Conservation (phyloP, 2,329 filamentous ascomycete genomes). For the Whalleya microplaca region DNA sequence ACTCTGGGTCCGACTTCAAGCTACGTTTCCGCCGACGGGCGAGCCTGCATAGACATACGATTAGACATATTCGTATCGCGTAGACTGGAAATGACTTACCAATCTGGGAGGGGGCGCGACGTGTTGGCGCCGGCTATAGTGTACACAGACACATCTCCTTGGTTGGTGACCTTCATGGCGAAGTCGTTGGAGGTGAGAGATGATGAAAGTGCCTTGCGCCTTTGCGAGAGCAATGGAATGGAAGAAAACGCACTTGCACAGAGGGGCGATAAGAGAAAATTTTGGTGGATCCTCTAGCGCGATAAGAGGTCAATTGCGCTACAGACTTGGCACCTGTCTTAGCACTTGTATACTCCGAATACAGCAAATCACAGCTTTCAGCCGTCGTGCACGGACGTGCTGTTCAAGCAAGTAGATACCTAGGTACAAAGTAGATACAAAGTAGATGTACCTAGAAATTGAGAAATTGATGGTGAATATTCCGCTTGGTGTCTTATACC, state of each 20-base stretch:
- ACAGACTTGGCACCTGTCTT: too few relatives aligned
- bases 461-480: too few relatives aligned
- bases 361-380: too few relatives aligned
- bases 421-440: too few relatives aligned
- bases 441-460: too few relatives aligned
- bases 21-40: constrained; percentile 86
- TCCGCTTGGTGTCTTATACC: too few relatives aligned
- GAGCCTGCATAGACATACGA: constrained; percentile 47
- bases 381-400: too few relatives aligned
- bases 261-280: constrained; percentile 24
- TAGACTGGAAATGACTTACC: constrained; percentile 39
- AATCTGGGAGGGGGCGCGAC: constrained; percentile 87
- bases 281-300: constrained; percentile 9
- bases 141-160: constrained; percentile 86
- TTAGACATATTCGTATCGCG: constrained; percentile 4
- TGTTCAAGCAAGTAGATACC: too few relatives aligned
- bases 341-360: too few relatives aligned
- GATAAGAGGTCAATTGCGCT: constrained; percentile 9
- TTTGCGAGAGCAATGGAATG: constrained; percentile 4
- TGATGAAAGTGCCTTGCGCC: constrained; percentile 1
- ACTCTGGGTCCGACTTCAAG: constrained; percentile 90
- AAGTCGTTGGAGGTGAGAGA: neutral
- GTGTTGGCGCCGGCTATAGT: constrained; percentile 92
- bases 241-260: constrained; percentile 1
- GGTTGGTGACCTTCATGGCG: constrained; percentile 79